Percentiles rank a stretch among this genome's conserved stretches.
phyloP scores from a whole-genome alignment of 768 basidiomycete genomes.

The Termitomyces sp. region DNA sequence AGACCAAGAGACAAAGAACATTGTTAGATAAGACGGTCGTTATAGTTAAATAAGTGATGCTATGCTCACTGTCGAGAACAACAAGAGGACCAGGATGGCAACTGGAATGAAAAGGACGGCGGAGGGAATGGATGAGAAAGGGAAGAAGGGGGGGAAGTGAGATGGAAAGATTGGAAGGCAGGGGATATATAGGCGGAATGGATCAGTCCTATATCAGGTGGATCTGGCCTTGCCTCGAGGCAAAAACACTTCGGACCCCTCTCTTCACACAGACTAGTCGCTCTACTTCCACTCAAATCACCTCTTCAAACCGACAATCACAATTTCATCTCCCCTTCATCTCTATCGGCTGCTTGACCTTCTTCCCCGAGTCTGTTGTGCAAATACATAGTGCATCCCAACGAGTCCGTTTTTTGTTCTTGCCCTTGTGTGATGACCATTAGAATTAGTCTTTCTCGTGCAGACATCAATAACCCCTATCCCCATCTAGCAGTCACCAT shows the following conservation, averaged over 20 bases:
- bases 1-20: conserved; percentile 14
- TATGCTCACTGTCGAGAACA: conserved; percentile 22
- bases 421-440: neutral
- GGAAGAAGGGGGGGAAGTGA: conserved; percentile 20
- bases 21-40: conserved; percentile 25
- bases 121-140: conserved; percentile 21
- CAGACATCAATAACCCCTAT: conserved; percentile 23
- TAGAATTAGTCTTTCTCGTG: conserved; percentile 1
- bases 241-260: neutral
- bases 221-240: conserved; percentile 21
- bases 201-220: conserved; percentile 16
- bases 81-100: conserved; percentile 22
- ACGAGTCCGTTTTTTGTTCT: conserved; percentile 11
- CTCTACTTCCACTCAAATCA: neutral
- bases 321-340: conserved; percentile 2
- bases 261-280: conserved; percentile 13
- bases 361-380: neutral
- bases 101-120: conserved; percentile 39
- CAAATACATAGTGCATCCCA: too few species aligned
- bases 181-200: conserved; percentile 22
- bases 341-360: neutral
- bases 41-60: conserved; percentile 19
- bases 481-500: conserved; percentile 29
- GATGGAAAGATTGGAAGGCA: conserved; percentile 21
- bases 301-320: neutral